Evolutionary conservation across 2,329 filamentous ascomycete species (phyloP), one percentile per base, ranked within the genome.

Genomic region (Plectosphaerella cucumerina): DNA sequence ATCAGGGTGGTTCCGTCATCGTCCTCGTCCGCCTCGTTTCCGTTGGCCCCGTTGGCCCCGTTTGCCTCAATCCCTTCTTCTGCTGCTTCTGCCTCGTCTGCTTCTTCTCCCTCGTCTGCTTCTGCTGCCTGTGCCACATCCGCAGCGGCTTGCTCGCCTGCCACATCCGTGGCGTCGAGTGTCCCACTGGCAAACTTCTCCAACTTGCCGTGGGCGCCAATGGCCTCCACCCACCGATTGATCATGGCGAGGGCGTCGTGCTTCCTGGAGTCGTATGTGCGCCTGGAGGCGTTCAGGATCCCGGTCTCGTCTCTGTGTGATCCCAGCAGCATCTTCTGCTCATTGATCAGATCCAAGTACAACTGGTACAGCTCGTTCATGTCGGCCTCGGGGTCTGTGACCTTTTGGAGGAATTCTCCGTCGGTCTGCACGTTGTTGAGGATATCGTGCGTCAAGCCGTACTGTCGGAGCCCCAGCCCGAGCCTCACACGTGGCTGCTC

Each of bases 231-330:
- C 84, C 89, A 93, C 35, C 69, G 73, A 58, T 88, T 82, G 20
- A 93, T 75, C 1, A 84, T 81, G 1, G 83, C 81, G 1, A 81
- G 84, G 61, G 88, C 89, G 61, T 95, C 88, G 60, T 82, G 78
- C 59, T 80, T 78, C 3, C 84, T 72, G 23, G 76, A 76, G 20
- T 70, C 68, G 4, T 83, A 80, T 44, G 77, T 75, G 44, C 73
- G 67, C 20, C 78, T 71, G 51, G 82, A 79, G 12, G 75, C 73
- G 2, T 68, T 69, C 37, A 76, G 68, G 14, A 59, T 58, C 6
- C 66, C 64, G 33, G 73, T 58, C 59, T 85, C 81, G n/a, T 71
- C 69, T 15, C 72, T 65, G 50, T 81, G 80, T 50, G 72, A 66
- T 44, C 62, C 62, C 52, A 74, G 69, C 17, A 80, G 62, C 1